These are phyloP conservation scores for Penicillium sp. DNA, from an alignment of 2,329 filamentous ascomycete species.

Conservation along the genomic window DNA sequence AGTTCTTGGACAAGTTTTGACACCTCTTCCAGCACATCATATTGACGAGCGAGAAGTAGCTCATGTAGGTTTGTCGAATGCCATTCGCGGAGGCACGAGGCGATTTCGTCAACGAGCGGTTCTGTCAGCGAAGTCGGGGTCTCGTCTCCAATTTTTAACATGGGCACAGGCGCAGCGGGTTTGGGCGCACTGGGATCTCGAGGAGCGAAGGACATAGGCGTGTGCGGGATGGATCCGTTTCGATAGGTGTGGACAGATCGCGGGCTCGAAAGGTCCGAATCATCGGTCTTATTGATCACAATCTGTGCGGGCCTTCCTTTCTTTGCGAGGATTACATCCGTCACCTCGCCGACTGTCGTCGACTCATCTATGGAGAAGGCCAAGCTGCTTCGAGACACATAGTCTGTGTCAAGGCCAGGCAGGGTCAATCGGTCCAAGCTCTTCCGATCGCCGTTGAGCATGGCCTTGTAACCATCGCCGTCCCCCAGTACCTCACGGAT, in stretches of 20 bases:
- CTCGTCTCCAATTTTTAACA: slow-evolving; percentile 97
- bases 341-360: slow-evolving; percentile 26
- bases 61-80: slow-evolving; percentile 96
- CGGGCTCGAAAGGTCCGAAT: slow-evolving; percentile 30
- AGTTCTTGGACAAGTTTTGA: slow-evolving; percentile 77
- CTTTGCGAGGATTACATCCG: slow-evolving; percentile 35
- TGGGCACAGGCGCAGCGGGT: slow-evolving; percentile 88
- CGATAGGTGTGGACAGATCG: slow-evolving; percentile 30
- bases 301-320: slow-evolving; percentile 44
- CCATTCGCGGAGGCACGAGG: slow-evolving; percentile 95
- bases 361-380: slow-evolving; percentile 29
- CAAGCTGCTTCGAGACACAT: slow-evolving; percentile 26
- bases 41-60: slow-evolving; percentile 77
- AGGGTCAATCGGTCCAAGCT: slow-evolving; percentile 37
- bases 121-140: slow-evolving; percentile 85
- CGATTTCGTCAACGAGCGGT: slow-evolving; percentile 94
- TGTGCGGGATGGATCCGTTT: slow-evolving; percentile 34
- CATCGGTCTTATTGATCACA: slow-evolving; percentile 38
- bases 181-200: slow-evolving; percentile 65
- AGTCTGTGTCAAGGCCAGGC: slow-evolving; percentile 26
- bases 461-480: slow-evolving; percentile 46
- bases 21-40: slow-evolving; percentile 75
- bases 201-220: slow-evolving; percentile 33
- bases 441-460: slow-evolving; percentile 34
- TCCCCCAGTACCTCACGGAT: slow-evolving; percentile 89